Base-by-base conservation (phyloP, 1,284 basidiomycete species). In the Tremellales sp. region DNA sequence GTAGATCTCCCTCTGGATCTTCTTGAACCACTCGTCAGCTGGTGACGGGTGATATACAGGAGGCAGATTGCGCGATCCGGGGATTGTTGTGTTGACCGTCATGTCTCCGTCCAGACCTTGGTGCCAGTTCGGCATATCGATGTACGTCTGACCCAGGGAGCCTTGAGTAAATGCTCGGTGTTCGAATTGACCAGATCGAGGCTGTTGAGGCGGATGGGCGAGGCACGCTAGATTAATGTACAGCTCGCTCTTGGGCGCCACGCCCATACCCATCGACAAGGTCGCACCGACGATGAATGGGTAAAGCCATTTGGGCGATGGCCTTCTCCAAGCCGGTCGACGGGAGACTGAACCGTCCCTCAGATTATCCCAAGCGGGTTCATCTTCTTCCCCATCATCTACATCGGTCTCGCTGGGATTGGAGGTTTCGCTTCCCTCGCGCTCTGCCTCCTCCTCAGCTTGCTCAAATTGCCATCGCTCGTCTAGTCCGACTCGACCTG, bases 141-240 rank as follows among this genome's bases (percentile, higher is more conserved):
- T 31, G n/a, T n/a, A n/a, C n/a, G n/a, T n/a, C n/a, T n/a, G n/a
- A n/a, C n/a, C n/a, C n/a, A n/a, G n/a, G n/a, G n/a, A n/a, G n/a
- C n/a, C n/a, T n/a, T n/a, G n/a, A n/a, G n/a, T n/a, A n/a, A n/a
- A n/a, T n/a, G n/a, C n/a, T n/a, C n/a, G n/a, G n/a, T n/a, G n/a
- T n/a, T n/a, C n/a, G n/a, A n/a, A n/a, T n/a, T n/a, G n/a, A 15
- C 6, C 24, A 10, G 43, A 44, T 44, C 29, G 24, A 40, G 35
- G 44, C 29, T 50, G 51, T 48, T 43, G 51, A 8, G 73, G 73
- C 8, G 72, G 72, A 52, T 73, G 65, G 2, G 67, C 62, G n/a
- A 73, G 52, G 57, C 73, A 75, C 13, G 68, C 70, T 13, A 75
- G 54, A 49, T 71, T 69, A 56, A 73, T 64, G 44, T 56, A 65